Conservation (phyloP, 2,329 filamentous ascomycete genomes). For the Microthyrium microscopicum region DNA sequence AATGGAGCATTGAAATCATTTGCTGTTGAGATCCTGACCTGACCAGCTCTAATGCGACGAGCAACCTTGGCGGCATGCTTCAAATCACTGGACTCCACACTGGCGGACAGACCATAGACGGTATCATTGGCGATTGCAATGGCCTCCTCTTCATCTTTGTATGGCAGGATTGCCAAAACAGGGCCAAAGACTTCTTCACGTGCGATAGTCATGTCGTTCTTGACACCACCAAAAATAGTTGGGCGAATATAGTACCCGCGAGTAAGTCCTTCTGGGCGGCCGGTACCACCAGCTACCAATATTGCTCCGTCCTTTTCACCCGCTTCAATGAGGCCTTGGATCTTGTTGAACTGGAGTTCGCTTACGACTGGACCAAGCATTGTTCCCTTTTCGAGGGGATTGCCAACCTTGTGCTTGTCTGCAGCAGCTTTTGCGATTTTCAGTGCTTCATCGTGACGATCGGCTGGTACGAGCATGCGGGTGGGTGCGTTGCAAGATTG, state of each 20-base stretch:
- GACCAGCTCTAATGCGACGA: slow-evolving; percentile 1
- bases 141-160: slow-evolving; percentile 4
- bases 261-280: slow-evolving; percentile 16
- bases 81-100: slow-evolving; percentile 5
- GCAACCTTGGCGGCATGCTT: slow-evolving; percentile 4
- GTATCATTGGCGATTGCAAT: slow-evolving; percentile 7
- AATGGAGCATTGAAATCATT: slow-evolving; percentile 13
- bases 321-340: slow-evolving; percentile 51
- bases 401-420: slow-evolving; percentile 46
- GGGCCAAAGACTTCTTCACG: slow-evolving; percentile 7
- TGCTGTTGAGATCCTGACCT: slow-evolving; percentile 5
- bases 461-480: slow-evolving; percentile 38
- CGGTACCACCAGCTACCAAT: slow-evolving; percentile 43
- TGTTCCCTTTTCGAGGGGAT: slow-evolving; percentile 51
- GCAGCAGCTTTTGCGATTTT: slow-evolving; percentile 40
- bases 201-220: slow-evolving; percentile 5
- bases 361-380: slow-evolving; percentile 64
- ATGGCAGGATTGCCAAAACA: slow-evolving; percentile 3
- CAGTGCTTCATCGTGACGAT: slow-evolving; percentile 48
- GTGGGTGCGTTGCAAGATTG: slow-evolving; percentile 45
- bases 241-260: slow-evolving; percentile 12
- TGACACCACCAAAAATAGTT: slow-evolving; percentile 6
- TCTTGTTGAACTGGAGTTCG: slow-evolving; percentile 50
- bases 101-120: slow-evolving; percentile 6
- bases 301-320: slow-evolving; percentile 55